phyloP scores from a whole-genome alignment of 345 rosid genomes.

The Murraya koenigii region DNA sequence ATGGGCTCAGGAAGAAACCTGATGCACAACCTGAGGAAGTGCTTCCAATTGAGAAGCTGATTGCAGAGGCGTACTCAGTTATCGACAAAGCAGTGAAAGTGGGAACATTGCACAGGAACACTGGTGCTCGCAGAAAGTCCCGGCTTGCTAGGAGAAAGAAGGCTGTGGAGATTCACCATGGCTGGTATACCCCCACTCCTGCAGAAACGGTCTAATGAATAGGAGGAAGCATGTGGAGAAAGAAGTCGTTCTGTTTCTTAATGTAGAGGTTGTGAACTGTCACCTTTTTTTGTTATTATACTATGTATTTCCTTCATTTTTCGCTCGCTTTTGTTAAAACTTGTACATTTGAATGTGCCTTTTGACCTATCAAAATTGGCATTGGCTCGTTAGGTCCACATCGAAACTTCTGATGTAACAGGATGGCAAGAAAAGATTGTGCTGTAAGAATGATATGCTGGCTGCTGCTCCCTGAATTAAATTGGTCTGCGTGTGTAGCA shows the following conservation, averaged over 20 bases:
- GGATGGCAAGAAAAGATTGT: neutral
- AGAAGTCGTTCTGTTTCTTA: neutral
- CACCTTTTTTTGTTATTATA: slow-evolving; percentile 7
- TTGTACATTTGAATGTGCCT: neutral
- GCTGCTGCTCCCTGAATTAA: neutral
- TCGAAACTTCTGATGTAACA: neutral
- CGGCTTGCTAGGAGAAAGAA: slow-evolving; percentile 88
- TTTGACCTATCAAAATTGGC: neutral
- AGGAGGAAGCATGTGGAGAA: slow-evolving; percentile 1
- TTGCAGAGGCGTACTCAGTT: slow-evolving; percentile 81
- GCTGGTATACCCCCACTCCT: slow-evolving; percentile 76
- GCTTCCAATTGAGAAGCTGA: slow-evolving; percentile 64
- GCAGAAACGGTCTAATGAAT: slow-evolving; percentile 30
- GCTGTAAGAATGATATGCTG: neutral
- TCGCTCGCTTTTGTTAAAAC: neutral
- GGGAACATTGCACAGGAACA: slow-evolving; percentile 72
- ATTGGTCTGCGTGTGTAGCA: neutral
- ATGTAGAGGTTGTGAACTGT: slow-evolving; percentile 6
- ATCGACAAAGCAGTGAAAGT: slow-evolving; percentile 86
- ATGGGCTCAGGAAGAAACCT: slow-evolving; percentile 72
- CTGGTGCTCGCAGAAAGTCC: slow-evolving; percentile 82
- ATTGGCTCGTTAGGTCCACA: neutral
- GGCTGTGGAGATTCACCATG: slow-evolving; percentile 82
- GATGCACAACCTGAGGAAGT: slow-evolving; percentile 79
- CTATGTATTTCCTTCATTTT: neutral